Conservation (phyloP, 2,329 filamentous ascomycete species). For the Penicillium sp. region DNA sequence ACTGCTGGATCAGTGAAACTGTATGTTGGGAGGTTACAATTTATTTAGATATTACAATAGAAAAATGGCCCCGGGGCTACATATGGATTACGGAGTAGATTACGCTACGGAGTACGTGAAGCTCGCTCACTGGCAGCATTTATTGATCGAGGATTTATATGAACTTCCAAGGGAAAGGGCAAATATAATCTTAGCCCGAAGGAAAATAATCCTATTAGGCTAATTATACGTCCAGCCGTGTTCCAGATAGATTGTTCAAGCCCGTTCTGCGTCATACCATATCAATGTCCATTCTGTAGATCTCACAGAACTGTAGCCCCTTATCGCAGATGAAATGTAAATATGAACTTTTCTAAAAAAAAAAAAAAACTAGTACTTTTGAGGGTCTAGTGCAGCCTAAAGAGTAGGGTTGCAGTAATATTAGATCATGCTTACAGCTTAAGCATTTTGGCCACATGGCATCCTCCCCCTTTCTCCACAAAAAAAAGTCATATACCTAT, state of each 20-base stretch:
- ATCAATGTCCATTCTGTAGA: background rate
- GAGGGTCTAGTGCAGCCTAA: background rate
- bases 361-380: background rate
- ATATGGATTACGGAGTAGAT: too few relatives aligned
- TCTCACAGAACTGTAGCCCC: background rate
- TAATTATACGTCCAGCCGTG: background rate
- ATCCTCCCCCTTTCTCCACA: background rate
- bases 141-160: background rate
- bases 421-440: background rate
- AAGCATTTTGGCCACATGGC: slow-evolving; percentile 1
- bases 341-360: background rate
- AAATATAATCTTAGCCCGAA: too few relatives aligned
- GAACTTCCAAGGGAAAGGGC: too few relatives aligned
- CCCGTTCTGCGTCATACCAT: background rate
- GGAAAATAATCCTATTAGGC: background rate
- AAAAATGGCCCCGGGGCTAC: background rate
- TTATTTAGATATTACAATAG: background rate
- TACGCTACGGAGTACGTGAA: background rate
- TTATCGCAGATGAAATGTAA: background rate
- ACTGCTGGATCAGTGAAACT: background rate
- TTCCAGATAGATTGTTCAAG: background rate
- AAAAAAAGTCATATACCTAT: background rate
- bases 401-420: background rate
- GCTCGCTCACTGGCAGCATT: background rate
- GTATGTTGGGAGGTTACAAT: background rate